These are phyloP conservation scores for Leccinellum luteum DNA, from an alignment of 768 basidiomycete genomes.

Conservation along the genomic window DNA sequence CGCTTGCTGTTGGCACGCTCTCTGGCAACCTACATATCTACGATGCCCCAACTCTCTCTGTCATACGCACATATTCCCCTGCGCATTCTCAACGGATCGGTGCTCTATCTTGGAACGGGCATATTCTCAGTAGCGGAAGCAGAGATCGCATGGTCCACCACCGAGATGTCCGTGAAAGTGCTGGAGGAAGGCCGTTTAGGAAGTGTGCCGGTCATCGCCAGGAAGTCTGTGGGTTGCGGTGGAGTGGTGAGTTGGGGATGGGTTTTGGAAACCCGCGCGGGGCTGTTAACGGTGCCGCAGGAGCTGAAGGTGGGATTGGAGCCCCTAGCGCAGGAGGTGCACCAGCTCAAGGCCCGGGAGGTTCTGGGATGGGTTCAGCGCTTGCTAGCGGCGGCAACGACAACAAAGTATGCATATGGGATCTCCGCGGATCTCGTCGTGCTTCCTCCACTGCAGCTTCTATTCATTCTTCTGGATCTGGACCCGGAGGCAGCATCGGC, in stretches of 20 bases:
- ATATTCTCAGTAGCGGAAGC: conserved; percentile 86
- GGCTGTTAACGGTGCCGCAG: conserved; percentile 7
- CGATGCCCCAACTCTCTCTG: conserved; percentile 74
- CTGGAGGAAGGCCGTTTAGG: conserved; percentile 61
- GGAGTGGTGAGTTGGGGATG: conserved; percentile 52
- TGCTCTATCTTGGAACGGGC: conserved; percentile 89
- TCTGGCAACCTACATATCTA: conserved; percentile 89
- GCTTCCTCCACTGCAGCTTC: conserved; percentile 28
- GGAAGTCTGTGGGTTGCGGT: conserved; percentile 94
- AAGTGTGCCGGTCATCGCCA: conserved; percentile 77
- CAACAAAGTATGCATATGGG: conserved; percentile 99
- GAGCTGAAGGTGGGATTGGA: conserved; percentile 29
- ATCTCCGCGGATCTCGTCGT: conserved; percentile 64
- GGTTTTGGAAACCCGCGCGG: conserved; percentile 25
- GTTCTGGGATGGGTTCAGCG: conserved; percentile 43
- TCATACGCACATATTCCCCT: conserved; percentile 76
- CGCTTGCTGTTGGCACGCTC: conserved; percentile 92
- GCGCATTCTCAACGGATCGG: conserved; percentile 92
- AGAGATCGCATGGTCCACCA: conserved; percentile 90
- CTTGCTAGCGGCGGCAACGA: conserved; percentile 97
- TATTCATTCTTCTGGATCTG: conserved; percentile 26
- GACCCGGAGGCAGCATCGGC: conserved; percentile 27
- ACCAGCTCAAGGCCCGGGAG: conserved; percentile 27
- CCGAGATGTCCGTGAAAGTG: conserved; percentile 79
- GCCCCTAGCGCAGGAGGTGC: conserved; percentile 21